Conservation (phyloP, 139 green algal species). For the Axilococcus clingmanii region DNA sequence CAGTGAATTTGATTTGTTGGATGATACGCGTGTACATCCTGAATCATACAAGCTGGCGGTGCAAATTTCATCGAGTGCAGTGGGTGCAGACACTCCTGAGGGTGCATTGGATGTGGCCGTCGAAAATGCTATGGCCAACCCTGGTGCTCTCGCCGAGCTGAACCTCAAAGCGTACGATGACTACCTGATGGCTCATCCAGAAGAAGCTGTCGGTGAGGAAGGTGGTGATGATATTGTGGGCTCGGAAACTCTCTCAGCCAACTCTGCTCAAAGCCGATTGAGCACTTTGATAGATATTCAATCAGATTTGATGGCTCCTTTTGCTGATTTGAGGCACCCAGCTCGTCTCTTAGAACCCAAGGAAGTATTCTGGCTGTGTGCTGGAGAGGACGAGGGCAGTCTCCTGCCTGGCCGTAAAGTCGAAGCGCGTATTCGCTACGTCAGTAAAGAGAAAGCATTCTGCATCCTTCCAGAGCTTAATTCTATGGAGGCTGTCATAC, state of each 20-base stretch:
- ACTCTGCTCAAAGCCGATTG: slow-evolving; percentile 24
- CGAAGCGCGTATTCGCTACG: slow-evolving; percentile 27
- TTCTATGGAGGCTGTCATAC: slow-evolving; percentile 40
- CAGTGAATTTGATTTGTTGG: slow-evolving; percentile 56
- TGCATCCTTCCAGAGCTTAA: slow-evolving; percentile 28
- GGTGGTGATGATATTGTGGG: background rate
- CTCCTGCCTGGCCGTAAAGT: slow-evolving; percentile 38
- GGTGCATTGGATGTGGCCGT: slow-evolving; percentile 11
- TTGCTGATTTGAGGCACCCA: slow-evolving; percentile 37
- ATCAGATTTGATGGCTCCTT: slow-evolving; percentile 52
- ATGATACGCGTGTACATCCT: slow-evolving; percentile 72
- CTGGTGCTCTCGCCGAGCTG: slow-evolving; percentile 22
- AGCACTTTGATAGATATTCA: slow-evolving; percentile 55
- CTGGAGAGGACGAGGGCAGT: slow-evolving; percentile 33
- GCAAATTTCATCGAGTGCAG: slow-evolving; percentile 12
- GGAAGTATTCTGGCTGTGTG: slow-evolving; percentile 46
- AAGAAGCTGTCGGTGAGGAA: background rate
- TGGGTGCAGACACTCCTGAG: slow-evolving; percentile 3
- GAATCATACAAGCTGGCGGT: slow-evolving; percentile 38
- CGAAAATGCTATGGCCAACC: slow-evolving; percentile 23
- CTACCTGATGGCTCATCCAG: slow-evolving; percentile 3
- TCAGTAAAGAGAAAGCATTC: slow-evolving; percentile 7
- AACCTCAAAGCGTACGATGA: slow-evolving; percentile 15
- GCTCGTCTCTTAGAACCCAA: slow-evolving; percentile 14
- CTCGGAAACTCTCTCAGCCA: background rate